Evolutionary conservation across 371 early-diverging fungal species (phyloP).

Genomic region (Entomophthora muscae): DNA sequence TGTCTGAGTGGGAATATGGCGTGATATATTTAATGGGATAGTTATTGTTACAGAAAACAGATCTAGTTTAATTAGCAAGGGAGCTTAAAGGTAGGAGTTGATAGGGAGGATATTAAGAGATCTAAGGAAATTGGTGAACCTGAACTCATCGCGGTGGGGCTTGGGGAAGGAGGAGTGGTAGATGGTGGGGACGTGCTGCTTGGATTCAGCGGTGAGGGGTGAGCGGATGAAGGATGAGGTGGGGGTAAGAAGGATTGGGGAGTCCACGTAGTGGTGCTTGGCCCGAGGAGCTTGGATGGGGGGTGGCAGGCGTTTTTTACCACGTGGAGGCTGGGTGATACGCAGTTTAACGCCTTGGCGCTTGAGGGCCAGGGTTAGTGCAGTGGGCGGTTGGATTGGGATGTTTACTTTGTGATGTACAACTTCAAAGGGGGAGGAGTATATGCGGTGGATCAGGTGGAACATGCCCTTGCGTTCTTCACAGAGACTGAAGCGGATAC

Average conservation of each 20-base stretch:
- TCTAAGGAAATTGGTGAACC: background rate
- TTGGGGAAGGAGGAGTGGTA: background rate
- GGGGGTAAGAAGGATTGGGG: background rate
- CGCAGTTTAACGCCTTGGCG: background rate
- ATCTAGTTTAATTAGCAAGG: no score
- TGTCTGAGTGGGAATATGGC: no score
- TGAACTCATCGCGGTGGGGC: background rate
- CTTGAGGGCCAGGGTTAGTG: background rate
- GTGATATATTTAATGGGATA: no score
- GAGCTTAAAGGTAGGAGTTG: background rate
- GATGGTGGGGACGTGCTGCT: background rate
- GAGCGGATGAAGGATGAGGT: background rate
- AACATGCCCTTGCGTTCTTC: background rate
- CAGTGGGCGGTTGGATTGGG: background rate
- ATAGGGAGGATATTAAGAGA: background rate
- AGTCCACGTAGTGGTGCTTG: background rate
- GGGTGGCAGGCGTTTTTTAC: background rate
- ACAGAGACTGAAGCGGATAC: slow-evolving; percentile 66
- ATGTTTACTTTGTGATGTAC: background rate
- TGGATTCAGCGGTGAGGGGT: background rate
- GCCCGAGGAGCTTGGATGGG: background rate
- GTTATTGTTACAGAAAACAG: no score
- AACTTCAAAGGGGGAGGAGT: background rate
- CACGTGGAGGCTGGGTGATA: background rate
- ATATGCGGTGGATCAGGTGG: background rate